Conservation (phyloP, 2,329 filamentous ascomycete genomes). For the Penicillium oxalicum region DNA sequence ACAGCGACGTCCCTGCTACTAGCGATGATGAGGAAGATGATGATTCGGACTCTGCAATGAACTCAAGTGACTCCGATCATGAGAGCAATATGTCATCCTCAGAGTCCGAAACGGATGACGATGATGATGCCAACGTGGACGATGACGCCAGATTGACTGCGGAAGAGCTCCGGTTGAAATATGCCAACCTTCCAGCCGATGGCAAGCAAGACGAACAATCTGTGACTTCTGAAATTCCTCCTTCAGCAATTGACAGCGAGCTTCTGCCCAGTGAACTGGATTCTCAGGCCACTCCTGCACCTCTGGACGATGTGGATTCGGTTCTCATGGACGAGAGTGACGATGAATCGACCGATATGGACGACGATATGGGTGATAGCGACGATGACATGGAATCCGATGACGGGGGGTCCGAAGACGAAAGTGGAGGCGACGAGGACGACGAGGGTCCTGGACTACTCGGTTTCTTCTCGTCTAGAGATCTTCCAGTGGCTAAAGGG, state of each 20-base stretch:
- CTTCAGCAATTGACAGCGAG: slow-evolving; percentile 16
- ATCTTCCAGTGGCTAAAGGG: slow-evolving; percentile 27
- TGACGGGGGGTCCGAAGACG: slow-evolving; percentile 44
- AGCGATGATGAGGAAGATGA: slow-evolving; percentile 41
- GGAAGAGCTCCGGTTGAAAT: slow-evolving; percentile 45
- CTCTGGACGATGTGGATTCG: slow-evolving; percentile 42
- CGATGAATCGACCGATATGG: slow-evolving; percentile 42
- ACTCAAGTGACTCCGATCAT: slow-evolving; percentile 58
- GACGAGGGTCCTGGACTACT: slow-evolving; percentile 39
- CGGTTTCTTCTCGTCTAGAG: slow-evolving; percentile 44
- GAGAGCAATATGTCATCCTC: slow-evolving; percentile 48
- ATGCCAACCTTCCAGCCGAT: slow-evolving; percentile 36
- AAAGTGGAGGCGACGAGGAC: slow-evolving; percentile 19
- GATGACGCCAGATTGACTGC: slow-evolving; percentile 43
- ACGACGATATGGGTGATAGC: slow-evolving; percentile 45
- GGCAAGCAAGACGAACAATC: slow-evolving; percentile 21
- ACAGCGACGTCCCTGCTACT: slow-evolving; percentile 67
- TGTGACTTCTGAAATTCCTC: slow-evolving; percentile 19
- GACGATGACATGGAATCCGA: slow-evolving; percentile 46
- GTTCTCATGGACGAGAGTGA: slow-evolving; percentile 43
- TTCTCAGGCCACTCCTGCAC: slow-evolving; percentile 19
- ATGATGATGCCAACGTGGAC: slow-evolving; percentile 32
- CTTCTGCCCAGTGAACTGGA: slow-evolving; percentile 17
- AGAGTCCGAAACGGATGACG: slow-evolving; percentile 39
- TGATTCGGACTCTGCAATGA: slow-evolving; percentile 40